Base-by-base conservation (phyloP, 1,284 basidiomycete genomes). In the Melampsora larici-populina region DNA sequence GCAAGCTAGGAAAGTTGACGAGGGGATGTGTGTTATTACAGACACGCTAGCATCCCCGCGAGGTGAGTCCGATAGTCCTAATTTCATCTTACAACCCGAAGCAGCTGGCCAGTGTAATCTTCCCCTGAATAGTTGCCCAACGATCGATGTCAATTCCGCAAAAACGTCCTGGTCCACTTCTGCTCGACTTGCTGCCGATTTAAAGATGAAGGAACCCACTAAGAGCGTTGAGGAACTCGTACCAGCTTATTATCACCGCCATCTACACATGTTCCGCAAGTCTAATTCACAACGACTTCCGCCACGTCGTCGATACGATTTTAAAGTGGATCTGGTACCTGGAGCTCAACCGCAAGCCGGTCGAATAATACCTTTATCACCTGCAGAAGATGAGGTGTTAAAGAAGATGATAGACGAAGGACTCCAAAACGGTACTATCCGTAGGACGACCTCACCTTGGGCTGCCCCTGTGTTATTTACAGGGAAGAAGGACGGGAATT, bases 391-490 rank as follows among this genome's bases (percentile, higher is more conserved):
- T 11, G 62, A 64, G 40, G 62, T 40, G 7, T 29, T 64, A 26
- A 26, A 64, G 17, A 64, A 6, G 24, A 31, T 64, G 26, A 64
- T 64, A 21, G 40, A 64, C 40, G 62, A 64, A 6, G 62, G 62
- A 64, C 62, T 64, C 7, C 40, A 31, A 17, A 64, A 64, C 13
- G 62, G 62, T 8, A 64, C 62, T 40, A 64, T 64, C 75, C 80
- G 83, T 0, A 79, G 77, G n/a, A 86, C 85, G 0, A 84, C 81
- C 6, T 85, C 84, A n/a, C n/a, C n/a, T n/a, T n/a, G n/a, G n/a
- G n/a, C n/a, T n/a, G n/a, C n/a, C n/a, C n/a, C n/a, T n/a, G n/a
- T n/a, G n/a, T n/a, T n/a, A n/a, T n/a, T n/a, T n/a, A n/a, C n/a
- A n/a, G n/a, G n/a, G n/a, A n/a, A n/a, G n/a, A n/a, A n/a, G n/a